Base-by-base conservation (phyloP, 169 alveolate species). In the Eimeria zaria region DNA sequence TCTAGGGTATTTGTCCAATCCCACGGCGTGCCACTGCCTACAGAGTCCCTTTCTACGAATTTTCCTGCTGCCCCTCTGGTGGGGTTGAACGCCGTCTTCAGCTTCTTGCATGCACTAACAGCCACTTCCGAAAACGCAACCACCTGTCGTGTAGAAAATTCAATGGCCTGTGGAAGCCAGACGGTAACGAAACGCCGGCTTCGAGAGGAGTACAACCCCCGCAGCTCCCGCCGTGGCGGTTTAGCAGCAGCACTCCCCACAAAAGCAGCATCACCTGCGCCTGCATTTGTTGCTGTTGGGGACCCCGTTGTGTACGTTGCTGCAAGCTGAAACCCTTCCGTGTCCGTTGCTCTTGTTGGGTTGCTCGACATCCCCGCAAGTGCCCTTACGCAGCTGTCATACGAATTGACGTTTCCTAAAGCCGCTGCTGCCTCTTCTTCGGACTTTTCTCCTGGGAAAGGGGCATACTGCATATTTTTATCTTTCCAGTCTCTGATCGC, bases 151-250 rank as follows among this genome's bases (percentile, higher is more conserved):
- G 91, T 18, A 16, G 91, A 60, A 20, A 51, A n/a, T 30, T 33
- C 91, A 16, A 84, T 5, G 16, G 91, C 39, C 53, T 84, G 91
- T 58, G 91, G 91, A 60, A 84, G 91, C 91, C 91, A 84, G 14
- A 84, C 91, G 58, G 80, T 84, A 27, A 84, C 60, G 1, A 84
- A 11, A 30, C 91, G 91, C 44, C 91, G 53, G 46, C 80, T 78
- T 16, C 80, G 91, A 51, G 91, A 55, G 58, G 91, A 84, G 78
- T 55, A 84, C 74, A 84, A 60, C 44, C 91, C 91, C 78, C 91
- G 74, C 22, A 84, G 91, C 78, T 30, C 91, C 14, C 78, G 53
- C 39, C 91, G 53, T 1, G 91, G 76, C 44, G 22, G 46, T 60
- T 44, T 39, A 12, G 91, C 36, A 16, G 80, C 91, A 11, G 55